Base-by-base conservation (phyloP, 306 rosid species). In the Trifolium repens region DNA sequence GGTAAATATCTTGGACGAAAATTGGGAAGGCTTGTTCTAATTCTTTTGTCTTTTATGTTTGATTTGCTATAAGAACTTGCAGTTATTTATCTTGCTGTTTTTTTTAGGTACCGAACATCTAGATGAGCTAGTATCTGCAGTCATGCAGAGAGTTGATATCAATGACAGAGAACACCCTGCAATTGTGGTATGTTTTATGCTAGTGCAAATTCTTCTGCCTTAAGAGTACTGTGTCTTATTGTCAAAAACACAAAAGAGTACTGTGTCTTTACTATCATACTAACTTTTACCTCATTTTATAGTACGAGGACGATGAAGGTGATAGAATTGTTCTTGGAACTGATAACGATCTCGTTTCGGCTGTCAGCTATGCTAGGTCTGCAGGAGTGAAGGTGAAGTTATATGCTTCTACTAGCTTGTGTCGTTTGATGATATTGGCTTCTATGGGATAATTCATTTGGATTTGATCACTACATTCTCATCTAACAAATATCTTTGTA, bases 281-380 rank as follows among this genome's bases (percentile, higher is more conserved):
- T 60, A 42, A 71, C 58, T 22, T 77, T 74, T 71, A 5, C 61
- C 66, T 65, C 73, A 68, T 64, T 57, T 55, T 43, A n/a, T 30
- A 94, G 99, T 94, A 90, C 9, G 96, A 92, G 87, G 99, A 94
- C 72, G 97, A 92, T 54, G 99, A 94, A 88, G 93, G 97, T 59
- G 99, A 94, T 82, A 90, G 69, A 80, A 86, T 94, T 83, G 79
- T 90, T 72, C 93, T 94, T 61, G 84, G 92, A 73, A 83, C 83
- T 54, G 89, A 92, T 77, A 67, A 72, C 54, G 99, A 94, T 86
- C 96, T 94, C 82, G 71, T 52, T 49, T 19, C 87, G 40, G 97
- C 99, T 52, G 89, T 90, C 79, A 87, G 77, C 82, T 88, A 86
- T 88, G 91, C 96, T 72, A 90, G 92, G 60, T 78, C 88, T 34